Evolutionary conservation across 192 early-diverging fungal genomes (phyloP), one percentile per base, ranked within the genome.

Genomic region (Backusella macrospora): DNA sequence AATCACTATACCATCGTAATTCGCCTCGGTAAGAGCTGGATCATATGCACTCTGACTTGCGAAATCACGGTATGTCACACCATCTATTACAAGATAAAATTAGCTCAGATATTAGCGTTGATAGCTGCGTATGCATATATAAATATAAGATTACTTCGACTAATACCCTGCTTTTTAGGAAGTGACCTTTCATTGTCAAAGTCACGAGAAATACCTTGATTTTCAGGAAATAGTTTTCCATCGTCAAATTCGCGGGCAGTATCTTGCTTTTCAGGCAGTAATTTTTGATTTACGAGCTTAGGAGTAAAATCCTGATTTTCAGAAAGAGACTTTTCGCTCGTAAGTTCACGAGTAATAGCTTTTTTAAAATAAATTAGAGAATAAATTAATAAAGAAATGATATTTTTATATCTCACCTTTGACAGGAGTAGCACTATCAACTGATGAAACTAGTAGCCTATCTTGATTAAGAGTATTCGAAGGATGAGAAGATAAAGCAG

Each of bases 61-160:
- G 26, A 59, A 59, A 59, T 59, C 52, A 26, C 52, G 52, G 26
- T 59, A 59, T 59, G 52, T 59, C 21, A 59, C 52, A 23, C 52
- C 23, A 12, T 59, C 52, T 59, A 46, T 46, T 14, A 46, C 14
- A 14, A 46, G 26, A 7, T 59, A 13, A 59, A 59, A 5, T 4
- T 26, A 26, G 2, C 2, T 34, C 29, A 34, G 29, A 2, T 34
- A 9, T 59, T 59, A 59, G 21, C 52, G 12, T 5, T 26, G 21
- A 59, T 59, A 26, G 0, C 0, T 26, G 12, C 21, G 2, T 59
- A 13, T 23, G 9, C 21, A 5, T 23, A 13, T 23, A 9, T 12
- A 59, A 23, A 59, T 59, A 4, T 59, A 26, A 26, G 13, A 59
- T 59, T 59, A 59, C 52, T 21, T 26, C 26, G 48, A 49, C 9